A percentile compares a stretch with the other conserved stretches of the same genome.
These are phyloP conservation scores for Euptelea pleiosperma DNA, from an alignment of 164 flowering plant genomes.

Conservation along the genomic window DNA sequence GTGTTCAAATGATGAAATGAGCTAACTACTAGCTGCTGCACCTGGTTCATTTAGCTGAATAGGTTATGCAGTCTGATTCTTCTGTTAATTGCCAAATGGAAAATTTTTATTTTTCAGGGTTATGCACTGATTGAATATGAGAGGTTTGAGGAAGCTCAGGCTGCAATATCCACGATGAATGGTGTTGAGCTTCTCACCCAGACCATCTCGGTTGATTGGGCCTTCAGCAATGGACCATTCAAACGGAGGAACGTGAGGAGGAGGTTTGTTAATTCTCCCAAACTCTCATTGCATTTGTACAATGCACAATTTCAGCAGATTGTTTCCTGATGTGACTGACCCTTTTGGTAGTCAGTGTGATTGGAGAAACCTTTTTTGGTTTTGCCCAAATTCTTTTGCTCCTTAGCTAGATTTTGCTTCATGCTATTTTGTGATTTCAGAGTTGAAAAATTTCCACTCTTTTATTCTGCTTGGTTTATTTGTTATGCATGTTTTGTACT, in stretches of 20 bases:
- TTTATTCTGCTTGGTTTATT: no score
- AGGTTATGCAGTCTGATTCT: background rate
- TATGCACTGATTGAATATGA: conserved; percentile 52
- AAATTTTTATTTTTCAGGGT: conserved; percentile 27
- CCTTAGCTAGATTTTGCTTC: no score
- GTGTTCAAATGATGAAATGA: background rate
- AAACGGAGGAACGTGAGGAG: conserved; percentile 39
- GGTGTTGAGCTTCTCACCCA: conserved; percentile 41
- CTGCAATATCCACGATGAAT: conserved; percentile 44
- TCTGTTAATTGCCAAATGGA: conserved; percentile 3
- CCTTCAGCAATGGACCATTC: conserved; percentile 57
- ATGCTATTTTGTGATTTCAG: no score
- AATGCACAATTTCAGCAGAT: background rate
- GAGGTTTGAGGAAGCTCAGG: conserved; percentile 43
- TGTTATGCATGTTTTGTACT: no score
- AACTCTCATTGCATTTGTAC: background rate
- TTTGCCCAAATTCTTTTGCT: no score
- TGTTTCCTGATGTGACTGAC: conserved; percentile 3
- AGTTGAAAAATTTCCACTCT: no score
- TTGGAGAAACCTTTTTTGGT: no score
- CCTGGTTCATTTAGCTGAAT: background rate
- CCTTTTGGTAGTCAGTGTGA: no score
- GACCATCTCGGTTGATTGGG: conserved; percentile 48
- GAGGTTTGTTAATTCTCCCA: conserved; percentile 26
- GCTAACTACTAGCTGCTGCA: background rate